These are phyloP conservation scores for Dothistroma septosporum DNA, from an alignment of 2,329 filamentous ascomycete genomes.

Conservation along the genomic window DNA sequence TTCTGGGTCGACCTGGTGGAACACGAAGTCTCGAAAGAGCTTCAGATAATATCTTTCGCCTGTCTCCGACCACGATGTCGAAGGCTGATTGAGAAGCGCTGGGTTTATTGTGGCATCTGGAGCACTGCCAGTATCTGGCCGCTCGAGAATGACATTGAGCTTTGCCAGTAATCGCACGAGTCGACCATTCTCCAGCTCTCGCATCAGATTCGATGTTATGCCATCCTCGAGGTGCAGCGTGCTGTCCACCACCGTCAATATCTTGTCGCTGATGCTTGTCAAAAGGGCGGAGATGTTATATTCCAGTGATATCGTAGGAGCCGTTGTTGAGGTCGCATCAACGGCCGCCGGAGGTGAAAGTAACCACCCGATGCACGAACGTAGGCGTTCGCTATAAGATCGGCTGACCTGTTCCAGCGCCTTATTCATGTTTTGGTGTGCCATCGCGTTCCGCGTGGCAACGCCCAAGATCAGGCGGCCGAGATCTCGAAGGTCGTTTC, in stretches of 20 bases:
- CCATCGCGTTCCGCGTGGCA: constrained; percentile 52
- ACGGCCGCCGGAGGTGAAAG: constrained; percentile 54
- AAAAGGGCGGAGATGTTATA: constrained; percentile 80
- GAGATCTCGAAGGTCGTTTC: constrained; percentile 80
- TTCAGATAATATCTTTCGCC: constrained; percentile 90
- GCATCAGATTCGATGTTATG: constrained; percentile 64
- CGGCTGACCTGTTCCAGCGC: constrained; percentile 72
- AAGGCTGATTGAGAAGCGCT: constrained; percentile 31
- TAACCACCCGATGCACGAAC: constrained; percentile 77
- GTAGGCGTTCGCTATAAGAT: constrained; percentile 72
- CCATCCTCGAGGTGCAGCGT: constrained; percentile 76
- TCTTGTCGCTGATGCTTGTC: constrained; percentile 70
- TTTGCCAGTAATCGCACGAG: constrained; percentile 77
- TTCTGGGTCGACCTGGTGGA: constrained; percentile 86
- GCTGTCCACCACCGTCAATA: constrained; percentile 71
- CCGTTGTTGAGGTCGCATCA: constrained; percentile 10
- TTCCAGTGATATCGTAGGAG: constrained; percentile 28
- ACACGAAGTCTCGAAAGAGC: constrained; percentile 93
- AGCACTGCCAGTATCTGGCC: constrained; percentile 62
- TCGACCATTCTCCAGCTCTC: constrained; percentile 86
- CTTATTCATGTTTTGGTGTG: constrained; percentile 56
- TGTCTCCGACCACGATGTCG: constrained; percentile 72
- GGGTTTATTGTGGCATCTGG: constrained; percentile 30
- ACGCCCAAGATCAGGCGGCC: constrained; percentile 80
- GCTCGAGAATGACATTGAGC: constrained; percentile 81